These are phyloP conservation scores for Porodaedalea pini DNA, from an alignment of 1,284 basidiomycete genomes.

Conservation along the genomic window DNA sequence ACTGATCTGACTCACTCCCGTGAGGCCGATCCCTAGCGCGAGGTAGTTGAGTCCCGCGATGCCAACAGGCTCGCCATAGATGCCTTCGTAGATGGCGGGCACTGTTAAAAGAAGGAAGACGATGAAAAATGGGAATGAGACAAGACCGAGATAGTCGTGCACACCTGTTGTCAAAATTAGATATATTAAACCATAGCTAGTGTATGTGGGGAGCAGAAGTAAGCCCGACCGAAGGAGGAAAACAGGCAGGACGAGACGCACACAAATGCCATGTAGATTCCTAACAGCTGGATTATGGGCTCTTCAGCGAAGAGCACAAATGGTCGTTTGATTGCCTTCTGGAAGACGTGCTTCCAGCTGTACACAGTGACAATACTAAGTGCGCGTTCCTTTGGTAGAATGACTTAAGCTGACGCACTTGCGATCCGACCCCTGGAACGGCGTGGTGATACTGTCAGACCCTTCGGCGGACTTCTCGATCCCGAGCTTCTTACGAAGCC, in stretches of 20 bases:
- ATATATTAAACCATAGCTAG: conserved; percentile 33
- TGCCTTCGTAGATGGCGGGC: conserved; percentile 51
- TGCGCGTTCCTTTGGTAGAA: neutral
- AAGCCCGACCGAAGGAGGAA: neutral
- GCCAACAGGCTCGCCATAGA: conserved; percentile 45
- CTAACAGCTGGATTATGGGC: conserved; percentile 43
- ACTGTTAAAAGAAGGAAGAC: too few relatives aligned
- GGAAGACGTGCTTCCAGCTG: conserved; percentile 37
- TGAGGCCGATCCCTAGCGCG: conserved; percentile 56
- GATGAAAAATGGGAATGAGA: conserved; percentile 28
- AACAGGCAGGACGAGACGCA: too few relatives aligned
- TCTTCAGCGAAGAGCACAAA: conserved; percentile 44
- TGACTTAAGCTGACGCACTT: neutral
- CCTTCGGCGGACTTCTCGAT: neutral
- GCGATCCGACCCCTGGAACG: conserved; percentile 29
- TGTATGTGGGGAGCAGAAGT: conserved; percentile 38
- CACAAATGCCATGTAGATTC: conserved; percentile 48
- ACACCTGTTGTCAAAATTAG: conserved; percentile 51
- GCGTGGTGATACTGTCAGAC: conserved; percentile 26
- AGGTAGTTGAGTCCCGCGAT: conserved; percentile 55
- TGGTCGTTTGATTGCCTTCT: conserved; percentile 40
- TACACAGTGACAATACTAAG: neutral
- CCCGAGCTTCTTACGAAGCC: conserved; percentile 37
- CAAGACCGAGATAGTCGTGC: neutral
- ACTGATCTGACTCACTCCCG: conserved; percentile 52